Base-by-base conservation (phyloP, 371 early-diverging fungal species). In the Chytridium lagenaria region DNA sequence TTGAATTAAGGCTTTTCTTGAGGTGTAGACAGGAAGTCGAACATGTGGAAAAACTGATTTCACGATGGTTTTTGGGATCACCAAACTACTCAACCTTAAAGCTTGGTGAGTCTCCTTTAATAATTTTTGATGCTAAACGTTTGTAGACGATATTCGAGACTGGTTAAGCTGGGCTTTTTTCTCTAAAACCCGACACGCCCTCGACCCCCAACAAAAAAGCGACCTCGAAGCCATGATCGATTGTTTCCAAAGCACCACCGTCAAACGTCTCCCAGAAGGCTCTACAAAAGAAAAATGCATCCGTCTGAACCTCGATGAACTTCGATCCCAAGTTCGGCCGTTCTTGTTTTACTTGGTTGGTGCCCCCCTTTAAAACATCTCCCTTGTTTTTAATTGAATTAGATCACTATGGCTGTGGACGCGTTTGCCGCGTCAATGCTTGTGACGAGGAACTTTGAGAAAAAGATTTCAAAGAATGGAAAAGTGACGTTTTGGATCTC, bases 401-500 rank as follows among this genome's bases (percentile, higher is more conserved):
- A 52, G 49, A 26, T 12, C 23, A 40, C 36, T 22, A 33, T 50
- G 16, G 67, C 72, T 2, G 64, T 64, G 50, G 59, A 66, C 36
- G 1, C 7, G 31, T 37, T 12, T 33, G 63, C 38, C 5, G 12
- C 34, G 2, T 2, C 38, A 7, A 19, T 10, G 7, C 63, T 63
- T 3, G 2, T 23, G 31, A 5, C 23, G 31, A 16, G 2, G 7
- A 38, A 38, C 7, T 63, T 63, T 28, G 33, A 19, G 22, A 31
- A 34, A 16, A 2, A 30, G 16, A 15, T 7, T 33, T 64, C 72
- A 39, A 5, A 7, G 23, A 50, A 65, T 37, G n/a, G 50, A 67
- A 39, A 50, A 51, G 1, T 36, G 67, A 31, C 40, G 28, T 37
- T 63, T 34, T 23, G 73, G 69, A 70, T 31, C 67, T 22, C 34